phyloP scores from a whole-genome alignment of 148 eudicot genomes.

The Arctostaphylos glauca region DNA sequence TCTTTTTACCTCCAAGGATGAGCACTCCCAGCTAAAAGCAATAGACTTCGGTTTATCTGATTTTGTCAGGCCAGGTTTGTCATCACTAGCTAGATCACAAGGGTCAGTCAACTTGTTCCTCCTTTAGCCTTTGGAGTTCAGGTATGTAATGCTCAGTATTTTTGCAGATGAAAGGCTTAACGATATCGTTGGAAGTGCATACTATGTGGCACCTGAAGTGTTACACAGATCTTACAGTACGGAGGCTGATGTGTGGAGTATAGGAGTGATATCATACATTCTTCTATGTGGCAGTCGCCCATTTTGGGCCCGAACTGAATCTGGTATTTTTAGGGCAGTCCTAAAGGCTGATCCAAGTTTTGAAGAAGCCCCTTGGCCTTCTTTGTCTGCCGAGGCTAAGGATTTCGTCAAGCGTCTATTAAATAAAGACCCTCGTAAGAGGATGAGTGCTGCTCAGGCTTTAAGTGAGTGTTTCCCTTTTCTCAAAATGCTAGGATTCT shows the following conservation, averaged over 20 bases:
- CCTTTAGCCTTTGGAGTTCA: neutral
- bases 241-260: constrained; percentile 71
- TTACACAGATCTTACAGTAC: constrained; percentile 54
- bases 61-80: constrained; percentile 56
- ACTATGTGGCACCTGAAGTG: constrained; percentile 73
- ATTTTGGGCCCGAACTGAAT: constrained; percentile 68
- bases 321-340: constrained; percentile 62
- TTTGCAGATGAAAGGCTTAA: constrained; percentile 55
- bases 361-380: constrained; percentile 61
- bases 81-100: neutral
- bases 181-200: constrained; percentile 68
- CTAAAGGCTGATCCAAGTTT: constrained; percentile 56
- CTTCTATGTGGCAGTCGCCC: constrained; percentile 71
- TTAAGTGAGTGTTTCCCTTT: constrained; percentile 36
- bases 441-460: constrained; percentile 70
- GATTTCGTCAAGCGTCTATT: constrained; percentile 56
- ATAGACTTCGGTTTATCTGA: constrained; percentile 69
- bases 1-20: constrained; percentile 46
- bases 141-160: neutral
- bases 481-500: neutral
- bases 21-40: constrained; percentile 48
- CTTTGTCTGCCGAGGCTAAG: constrained; percentile 48
- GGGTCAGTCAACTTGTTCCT: constrained; percentile 1
- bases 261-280: constrained; percentile 64
- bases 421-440: constrained; percentile 49